Evolutionary conservation across 1,139 yeast species (phyloP).

Genomic region (Candida gigantensis): DNA sequence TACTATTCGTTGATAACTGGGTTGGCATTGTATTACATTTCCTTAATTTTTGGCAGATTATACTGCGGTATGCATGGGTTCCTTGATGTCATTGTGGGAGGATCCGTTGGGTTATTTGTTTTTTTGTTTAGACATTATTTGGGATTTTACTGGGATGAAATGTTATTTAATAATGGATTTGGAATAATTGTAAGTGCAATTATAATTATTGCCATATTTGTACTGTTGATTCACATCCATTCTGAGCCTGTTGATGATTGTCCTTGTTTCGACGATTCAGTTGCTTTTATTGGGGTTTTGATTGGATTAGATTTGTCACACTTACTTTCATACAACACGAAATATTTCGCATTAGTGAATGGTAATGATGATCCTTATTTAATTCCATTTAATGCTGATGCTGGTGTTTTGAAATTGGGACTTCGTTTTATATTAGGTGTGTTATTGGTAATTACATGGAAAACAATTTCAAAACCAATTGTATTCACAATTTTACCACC

Average conservation of each 20-base stretch:
- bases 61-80: constrained; percentile 99
- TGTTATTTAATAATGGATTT: constrained; percentile 29
- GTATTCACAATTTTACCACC: constrained; percentile 53
- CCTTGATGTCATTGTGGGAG: constrained; percentile 70
- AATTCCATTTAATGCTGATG: constrained; percentile 39
- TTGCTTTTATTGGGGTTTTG: constrained; percentile 89
- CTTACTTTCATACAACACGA: constrained; percentile 38
- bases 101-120: constrained; percentile 56
- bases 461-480: constrained; percentile 62
- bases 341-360: constrained; percentile 24
- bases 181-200: constrained; percentile 37
- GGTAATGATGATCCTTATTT: constrained; percentile 30
- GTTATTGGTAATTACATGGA: constrained; percentile 65
- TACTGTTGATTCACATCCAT: constrained; percentile 62
- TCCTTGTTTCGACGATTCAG: constrained; percentile 95
- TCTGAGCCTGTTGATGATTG: constrained; percentile 91
- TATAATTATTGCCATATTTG: constrained; percentile 38
- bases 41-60: constrained; percentile 76
- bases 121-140: constrained; percentile 40
- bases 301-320: constrained; percentile 69
- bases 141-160: constrained; percentile 43
- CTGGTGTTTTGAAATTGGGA: constrained; percentile 43
- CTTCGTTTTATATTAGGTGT: constrained; percentile 61
- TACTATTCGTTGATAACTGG: constrained; percentile 16
- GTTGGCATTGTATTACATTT: constrained; percentile 53